These are phyloP conservation scores for Lignosus rhinocerotis DNA, from an alignment of 1,284 basidiomycete species.

Conservation along the genomic window DNA sequence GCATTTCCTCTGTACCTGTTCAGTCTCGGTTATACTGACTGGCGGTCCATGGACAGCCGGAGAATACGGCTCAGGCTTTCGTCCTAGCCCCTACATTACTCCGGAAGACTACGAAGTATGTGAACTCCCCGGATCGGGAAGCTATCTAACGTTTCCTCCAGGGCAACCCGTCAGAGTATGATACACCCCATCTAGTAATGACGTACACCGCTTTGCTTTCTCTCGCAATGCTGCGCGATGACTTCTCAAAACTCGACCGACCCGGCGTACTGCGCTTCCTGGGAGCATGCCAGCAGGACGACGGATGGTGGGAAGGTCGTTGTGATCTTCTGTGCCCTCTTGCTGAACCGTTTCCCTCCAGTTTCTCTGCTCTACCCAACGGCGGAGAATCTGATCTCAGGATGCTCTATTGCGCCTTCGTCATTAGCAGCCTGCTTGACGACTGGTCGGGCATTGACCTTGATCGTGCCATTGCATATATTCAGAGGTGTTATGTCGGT, in stretches of 20 bases:
- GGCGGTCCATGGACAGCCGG: conserved; percentile 40
- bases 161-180: conserved; percentile 44
- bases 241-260: conserved; percentile 69
- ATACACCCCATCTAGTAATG: conserved; percentile 86
- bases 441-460: conserved; percentile 79
- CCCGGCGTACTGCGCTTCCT: conserved; percentile 65
- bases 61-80: conserved; percentile 69
- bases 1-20: neutral
- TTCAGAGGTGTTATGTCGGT: conserved; percentile 70
- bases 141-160: neutral
- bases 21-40: neutral
- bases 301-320: conserved; percentile 72
- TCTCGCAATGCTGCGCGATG: conserved; percentile 82
- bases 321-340: neutral
- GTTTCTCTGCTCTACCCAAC: conserved; percentile 75
- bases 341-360: conserved; percentile 33
- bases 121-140: neutral
- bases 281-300: conserved; percentile 66
- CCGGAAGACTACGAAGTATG: conserved; percentile 26
- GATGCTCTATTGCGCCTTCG: conserved; percentile 88
- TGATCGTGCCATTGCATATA: conserved; percentile 58
- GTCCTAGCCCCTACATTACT: conserved; percentile 72
- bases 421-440: conserved; percentile 74
- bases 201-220: conserved; percentile 86
- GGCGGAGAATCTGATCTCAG: conserved; percentile 75